Conservation (phyloP, 495 filamentous ascomycete genomes). For the Hypoxylon crocopeplum region DNA sequence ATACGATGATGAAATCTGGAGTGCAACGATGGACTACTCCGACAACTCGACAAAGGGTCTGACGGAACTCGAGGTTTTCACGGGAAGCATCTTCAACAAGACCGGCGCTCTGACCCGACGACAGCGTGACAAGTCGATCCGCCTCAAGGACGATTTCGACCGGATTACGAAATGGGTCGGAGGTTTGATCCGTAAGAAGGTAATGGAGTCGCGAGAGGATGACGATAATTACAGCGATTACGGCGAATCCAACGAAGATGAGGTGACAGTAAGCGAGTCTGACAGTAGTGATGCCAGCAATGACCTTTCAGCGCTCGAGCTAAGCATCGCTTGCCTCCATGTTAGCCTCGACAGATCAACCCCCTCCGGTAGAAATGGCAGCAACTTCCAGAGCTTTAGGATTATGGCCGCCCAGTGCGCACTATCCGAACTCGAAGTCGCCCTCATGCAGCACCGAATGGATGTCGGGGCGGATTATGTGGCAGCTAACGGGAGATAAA, state of each 20-base stretch:
- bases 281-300: not conserved
- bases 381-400: constrained; percentile 47
- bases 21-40: constrained; percentile 63
- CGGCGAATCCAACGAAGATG: not conserved
- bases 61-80: constrained; percentile 77
- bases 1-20: constrained; percentile 68
- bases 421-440: constrained; percentile 43
- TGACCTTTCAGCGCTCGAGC: constrained; percentile 37
- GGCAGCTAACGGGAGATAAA: not conserved
- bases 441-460: constrained; percentile 12
- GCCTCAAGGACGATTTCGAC: constrained; percentile 69
- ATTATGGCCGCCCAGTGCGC: constrained; percentile 49
- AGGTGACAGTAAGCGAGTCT: not conserved
- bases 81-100: constrained; percentile 73
- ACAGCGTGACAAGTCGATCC: constrained; percentile 67
- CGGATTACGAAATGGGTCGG: constrained; percentile 55
- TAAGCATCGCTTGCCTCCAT: constrained; percentile 50
- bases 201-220: constrained; percentile 46
- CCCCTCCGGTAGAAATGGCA: constrained; percentile 9
- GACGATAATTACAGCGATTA: constrained; percentile 8
- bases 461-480: constrained; percentile 17
- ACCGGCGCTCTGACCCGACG: constrained; percentile 62
- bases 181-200: constrained; percentile 53
- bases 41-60: constrained; percentile 64
- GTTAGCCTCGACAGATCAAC: constrained; percentile 20